These are phyloP conservation scores for Coelastrella sp. DNA, from an alignment of 139 green algal species.

Conservation along the genomic window DNA sequence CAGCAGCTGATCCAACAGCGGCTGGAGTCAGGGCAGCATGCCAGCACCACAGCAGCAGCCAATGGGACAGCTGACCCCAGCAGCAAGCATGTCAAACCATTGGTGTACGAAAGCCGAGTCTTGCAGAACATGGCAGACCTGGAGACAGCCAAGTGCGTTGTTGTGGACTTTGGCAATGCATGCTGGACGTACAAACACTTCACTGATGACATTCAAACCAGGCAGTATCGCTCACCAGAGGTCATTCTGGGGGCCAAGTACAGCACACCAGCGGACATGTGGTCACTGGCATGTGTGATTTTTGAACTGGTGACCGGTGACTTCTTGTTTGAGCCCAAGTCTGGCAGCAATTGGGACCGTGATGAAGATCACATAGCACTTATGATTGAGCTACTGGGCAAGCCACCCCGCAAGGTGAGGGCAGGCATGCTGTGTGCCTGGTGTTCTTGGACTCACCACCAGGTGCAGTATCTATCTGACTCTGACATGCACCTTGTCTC, in stretches of 20 bases:
- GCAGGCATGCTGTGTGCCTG: too few relatives aligned
- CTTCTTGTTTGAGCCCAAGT: constrained; percentile 94
- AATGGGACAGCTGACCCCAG: constrained; percentile 26
- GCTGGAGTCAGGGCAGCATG: too few relatives aligned
- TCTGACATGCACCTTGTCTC: too few relatives aligned
- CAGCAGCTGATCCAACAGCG: constrained; percentile 15
- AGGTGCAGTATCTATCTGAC: too few relatives aligned
- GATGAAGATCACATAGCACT: constrained; percentile 99
- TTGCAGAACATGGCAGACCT: constrained; percentile 57
- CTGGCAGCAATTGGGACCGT: constrained; percentile 66
- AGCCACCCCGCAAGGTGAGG: constrained; percentile 84
- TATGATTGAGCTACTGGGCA: constrained; percentile 96
- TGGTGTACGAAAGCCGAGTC: constrained; percentile 50
- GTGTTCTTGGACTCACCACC: too few relatives aligned
- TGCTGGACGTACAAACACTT: constrained; percentile 99
- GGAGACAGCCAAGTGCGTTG: constrained; percentile 71
- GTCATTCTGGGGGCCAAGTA: constrained; percentile 83
- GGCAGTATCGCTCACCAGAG: constrained; percentile 90
- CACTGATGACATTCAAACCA: constrained; percentile 97
- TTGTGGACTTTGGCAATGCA: constrained; percentile 99
- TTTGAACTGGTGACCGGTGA: constrained; percentile 99
- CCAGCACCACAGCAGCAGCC: constrained; percentile 12
- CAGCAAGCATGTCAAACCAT: constrained; percentile 17
- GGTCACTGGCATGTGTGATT: constrained; percentile 96
- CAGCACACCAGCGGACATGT: constrained; percentile 94